Evolutionary conservation across 208 protist species (phyloP).

Genomic region (Jaenimonas drosophilae): DNA sequence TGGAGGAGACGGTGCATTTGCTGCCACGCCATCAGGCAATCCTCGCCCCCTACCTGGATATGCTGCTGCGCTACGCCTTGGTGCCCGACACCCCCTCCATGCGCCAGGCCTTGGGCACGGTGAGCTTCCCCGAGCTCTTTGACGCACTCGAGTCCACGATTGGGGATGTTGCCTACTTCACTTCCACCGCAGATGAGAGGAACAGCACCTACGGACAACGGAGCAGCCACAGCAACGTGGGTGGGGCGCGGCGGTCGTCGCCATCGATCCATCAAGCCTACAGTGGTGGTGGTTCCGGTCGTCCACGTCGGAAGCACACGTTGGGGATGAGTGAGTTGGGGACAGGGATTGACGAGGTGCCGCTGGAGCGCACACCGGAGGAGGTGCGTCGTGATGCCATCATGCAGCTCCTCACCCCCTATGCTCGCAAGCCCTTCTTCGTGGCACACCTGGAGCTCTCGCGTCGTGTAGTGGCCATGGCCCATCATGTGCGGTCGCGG

Average conservation of each 20-base stretch:
- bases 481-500: conserved; percentile 26
- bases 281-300: not conserved
- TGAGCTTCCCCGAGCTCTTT: conserved; percentile 9
- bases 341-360: not conserved
- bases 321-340: not conserved
- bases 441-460: conserved; percentile 53
- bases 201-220: not conserved
- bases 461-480: conserved; percentile 20
- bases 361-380: not conserved
- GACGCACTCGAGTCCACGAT: conserved; percentile 12
- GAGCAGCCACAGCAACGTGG: not conserved
- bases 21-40: conserved; percentile 50
- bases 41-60: conserved; percentile 36
- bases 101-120: conserved; percentile 15
- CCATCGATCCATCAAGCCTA: no score
- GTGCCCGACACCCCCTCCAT: conserved; percentile 40
- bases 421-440: conserved; percentile 63
- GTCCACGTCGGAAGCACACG: not conserved
- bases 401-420: conserved; percentile 22
- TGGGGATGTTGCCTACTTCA: conserved; percentile 11
- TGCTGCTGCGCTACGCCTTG: conserved; percentile 58
- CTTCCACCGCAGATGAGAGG: no score
- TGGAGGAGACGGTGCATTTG: conserved; percentile 27
- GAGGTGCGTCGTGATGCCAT: not conserved
- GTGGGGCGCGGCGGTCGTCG: not conserved